A percentile compares a stretch with the other conserved stretches of the same genome.
Conservation (phyloP, 805 yeast species). For the Yueomyces sinensis region DNA sequence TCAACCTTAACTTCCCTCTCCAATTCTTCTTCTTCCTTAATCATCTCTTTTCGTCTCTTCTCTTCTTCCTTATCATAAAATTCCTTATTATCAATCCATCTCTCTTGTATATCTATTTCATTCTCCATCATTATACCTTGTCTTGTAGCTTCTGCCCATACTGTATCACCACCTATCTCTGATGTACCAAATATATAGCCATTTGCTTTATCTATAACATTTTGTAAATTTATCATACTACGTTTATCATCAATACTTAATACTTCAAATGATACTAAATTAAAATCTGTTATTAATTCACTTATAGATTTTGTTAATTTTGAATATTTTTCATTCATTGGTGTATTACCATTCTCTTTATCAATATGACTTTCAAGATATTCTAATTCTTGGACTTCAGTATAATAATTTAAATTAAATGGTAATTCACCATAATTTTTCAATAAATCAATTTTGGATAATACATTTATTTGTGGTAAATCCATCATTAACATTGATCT, state of each 20-base stretch:
- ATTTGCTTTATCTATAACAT: conserved; percentile 75
- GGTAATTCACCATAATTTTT: conserved; percentile 70
- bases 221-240: conserved; percentile 73
- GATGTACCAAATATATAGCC: conserved; percentile 90
- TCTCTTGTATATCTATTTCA: conserved; percentile 69
- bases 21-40: conserved; percentile 28
- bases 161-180: conserved; percentile 92
- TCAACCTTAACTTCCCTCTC: conserved; percentile 39
- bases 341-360: conserved; percentile 60
- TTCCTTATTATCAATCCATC: conserved; percentile 86
- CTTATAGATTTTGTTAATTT: conserved; percentile 64
- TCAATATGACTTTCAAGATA: conserved; percentile 56
- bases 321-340: conserved; percentile 47
- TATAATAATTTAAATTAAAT: conserved; percentile 71
- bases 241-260: conserved; percentile 82
- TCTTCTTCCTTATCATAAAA: conserved; percentile 55
- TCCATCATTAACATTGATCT: conserved; percentile 89
- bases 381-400: conserved; percentile 78
- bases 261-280: conserved; percentile 79
- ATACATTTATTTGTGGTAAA: conserved; percentile 84
- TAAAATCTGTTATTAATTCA: conserved; percentile 76
- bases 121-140: conserved; percentile 46
- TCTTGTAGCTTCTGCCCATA: conserved; percentile 94
- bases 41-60: conserved; percentile 30
- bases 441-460: conserved; percentile 80